Conservation (phyloP, 345 rosid genomes). For the Lepidium didymum region DNA sequence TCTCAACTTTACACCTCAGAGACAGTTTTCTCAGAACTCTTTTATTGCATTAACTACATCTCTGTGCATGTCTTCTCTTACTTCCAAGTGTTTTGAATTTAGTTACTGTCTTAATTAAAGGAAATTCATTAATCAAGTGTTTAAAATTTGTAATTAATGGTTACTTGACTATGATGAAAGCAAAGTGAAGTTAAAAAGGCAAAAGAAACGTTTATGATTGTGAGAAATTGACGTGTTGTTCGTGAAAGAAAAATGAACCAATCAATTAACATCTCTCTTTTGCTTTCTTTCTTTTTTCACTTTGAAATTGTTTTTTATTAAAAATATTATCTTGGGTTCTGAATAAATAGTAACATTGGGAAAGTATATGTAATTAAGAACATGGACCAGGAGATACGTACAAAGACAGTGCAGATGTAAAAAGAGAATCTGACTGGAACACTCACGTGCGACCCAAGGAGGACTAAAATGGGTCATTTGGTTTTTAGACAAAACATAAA, state of each 20-base stretch:
- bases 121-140: not conserved
- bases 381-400: slow-evolving; percentile 16
- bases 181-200: not conserved
- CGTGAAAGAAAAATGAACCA: not conserved
- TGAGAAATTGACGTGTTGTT: not conserved
- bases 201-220: slow-evolving; percentile 19
- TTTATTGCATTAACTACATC: slow-evolving; percentile 18
- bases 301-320: not conserved
- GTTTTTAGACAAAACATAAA: slow-evolving; percentile 6
- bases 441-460: slow-evolving; percentile 27
- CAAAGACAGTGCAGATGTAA: slow-evolving; percentile 12
- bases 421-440: slow-evolving; percentile 5
- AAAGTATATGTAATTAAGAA: not conserved
- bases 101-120: not conserved
- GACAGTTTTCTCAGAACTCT: not conserved
- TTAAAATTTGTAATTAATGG: not conserved
- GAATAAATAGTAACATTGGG: not conserved
- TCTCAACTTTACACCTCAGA: slow-evolving; percentile 29
- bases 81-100: not conserved
- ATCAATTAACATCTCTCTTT: not conserved
- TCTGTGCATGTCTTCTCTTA: slow-evolving; percentile 11
- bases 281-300: slow-evolving; percentile 2
- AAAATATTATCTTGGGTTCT: not conserved
- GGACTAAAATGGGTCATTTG: slow-evolving; percentile 13
- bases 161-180: not conserved